Evolutionary conservation across 2,329 filamentous ascomycete genomes (phyloP), one percentile per base, ranked within the genome.

Genomic region (Coniella lustricola): DNA sequence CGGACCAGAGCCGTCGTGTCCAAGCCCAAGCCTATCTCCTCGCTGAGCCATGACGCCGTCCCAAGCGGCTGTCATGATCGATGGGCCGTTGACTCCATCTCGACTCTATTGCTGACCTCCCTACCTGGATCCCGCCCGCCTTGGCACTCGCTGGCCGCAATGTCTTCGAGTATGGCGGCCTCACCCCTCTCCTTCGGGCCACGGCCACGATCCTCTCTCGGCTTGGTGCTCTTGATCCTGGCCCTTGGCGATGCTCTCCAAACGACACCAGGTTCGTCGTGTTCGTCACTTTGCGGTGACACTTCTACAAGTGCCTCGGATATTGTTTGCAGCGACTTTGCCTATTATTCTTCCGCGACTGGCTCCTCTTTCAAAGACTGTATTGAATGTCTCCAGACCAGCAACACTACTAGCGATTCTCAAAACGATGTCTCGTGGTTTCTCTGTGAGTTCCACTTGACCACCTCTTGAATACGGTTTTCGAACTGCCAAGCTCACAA

Each of bases 191-290:
- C 10, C 10, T 29, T 10, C 25, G 25, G 5, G 25, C 25, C 25
- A 29, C 25, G 25, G 25, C 5, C 25, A 29, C 25, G 25, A 29
- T 10, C 5, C 33, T 7, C 34, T 17, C 38, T 43, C 34, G n/a
- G 25, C 32, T 13, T 44, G n/a, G 21, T 51, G 37, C n/a, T 59
- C 3, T 34, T 59, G 13, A 36, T 56, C 2, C 38, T 58, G 33
- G 49, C 58, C 32, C 36, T 47, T 33, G 46, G 39, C 3, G 12
- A 40, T 10, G 67, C 66, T 3, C 61, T 78, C 3, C 64, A 74
- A 45, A 70, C 78, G 2, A 70, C 74, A 1, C 72, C 76, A 0
- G 71, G 71, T 9, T 80, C 77, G 0, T 57, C 64, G 9, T 81
- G 77, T 56, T 67, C 74, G 0, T 60, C 68, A 0, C 50, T 71